Evolutionary conservation across 1,284 basidiomycete genomes (phyloP).

Genomic region (Volvariella surrecta): DNA sequence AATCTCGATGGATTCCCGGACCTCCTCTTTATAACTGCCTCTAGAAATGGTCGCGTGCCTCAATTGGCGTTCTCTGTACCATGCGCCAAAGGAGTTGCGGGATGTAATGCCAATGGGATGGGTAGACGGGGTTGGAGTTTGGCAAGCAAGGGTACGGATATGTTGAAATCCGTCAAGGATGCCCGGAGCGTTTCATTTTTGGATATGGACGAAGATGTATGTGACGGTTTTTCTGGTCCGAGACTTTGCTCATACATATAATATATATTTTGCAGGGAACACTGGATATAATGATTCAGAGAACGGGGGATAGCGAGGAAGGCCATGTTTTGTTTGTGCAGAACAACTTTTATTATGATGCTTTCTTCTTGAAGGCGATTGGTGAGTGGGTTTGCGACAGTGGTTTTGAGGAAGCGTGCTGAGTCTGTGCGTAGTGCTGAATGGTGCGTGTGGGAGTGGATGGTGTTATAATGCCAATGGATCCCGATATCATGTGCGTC

Average conservation of each 20-base stretch:
- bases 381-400: slow-evolving; percentile 32
- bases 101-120: slow-evolving; percentile 37
- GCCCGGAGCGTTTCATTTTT: slow-evolving; percentile 77
- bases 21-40: slow-evolving; percentile 56
- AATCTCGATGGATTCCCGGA: slow-evolving; percentile 97
- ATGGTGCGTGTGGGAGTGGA: slow-evolving; percentile 84
- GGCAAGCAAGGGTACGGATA: slow-evolving; percentile 53
- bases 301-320: slow-evolving; percentile 58
- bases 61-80: slow-evolving; percentile 67
- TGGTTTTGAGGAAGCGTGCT: not conserved
- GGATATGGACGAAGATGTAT: slow-evolving; percentile 95
- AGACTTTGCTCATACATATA: no score
- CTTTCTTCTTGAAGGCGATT: slow-evolving; percentile 97
- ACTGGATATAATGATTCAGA: slow-evolving; percentile 86
- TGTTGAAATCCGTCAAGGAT: slow-evolving; percentile 65
- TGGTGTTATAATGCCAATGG: slow-evolving; percentile 61
- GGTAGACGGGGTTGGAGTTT: slow-evolving; percentile 57
- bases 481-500: slow-evolving; percentile 64
- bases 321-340: slow-evolving; percentile 80
- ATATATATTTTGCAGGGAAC: slow-evolving; percentile 75
- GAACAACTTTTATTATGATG: slow-evolving; percentile 98
- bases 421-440: slow-evolving; percentile 55
- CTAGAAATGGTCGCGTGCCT: slow-evolving; percentile 44
- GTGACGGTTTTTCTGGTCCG: no score
- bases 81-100: slow-evolving; percentile 51